A percentile compares a stretch with the other conserved stretches of the same genome.
These are phyloP conservation scores for Phyllosticta paracitricarpa DNA, from an alignment of 2,329 filamentous ascomycete species.

Conservation along the genomic window DNA sequence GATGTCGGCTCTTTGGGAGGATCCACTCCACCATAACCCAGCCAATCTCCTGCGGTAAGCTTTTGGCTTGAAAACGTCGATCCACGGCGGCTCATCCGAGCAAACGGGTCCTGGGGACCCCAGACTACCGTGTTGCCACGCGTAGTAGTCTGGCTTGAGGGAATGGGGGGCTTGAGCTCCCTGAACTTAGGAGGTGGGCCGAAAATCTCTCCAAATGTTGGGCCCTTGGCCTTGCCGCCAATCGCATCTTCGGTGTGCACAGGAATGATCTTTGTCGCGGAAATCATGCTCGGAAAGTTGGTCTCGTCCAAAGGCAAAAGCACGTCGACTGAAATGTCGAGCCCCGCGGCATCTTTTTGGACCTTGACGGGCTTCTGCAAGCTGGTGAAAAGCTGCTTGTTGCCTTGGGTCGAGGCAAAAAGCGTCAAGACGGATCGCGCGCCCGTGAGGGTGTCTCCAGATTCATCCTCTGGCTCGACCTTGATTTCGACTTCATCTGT, in stretches of 20 bases:
- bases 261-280: constrained; percentile 56
- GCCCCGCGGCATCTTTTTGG: constrained; percentile 24
- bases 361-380: constrained; percentile 48
- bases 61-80: constrained; percentile 56
- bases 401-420: constrained; percentile 60
- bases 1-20: constrained; percentile 36
- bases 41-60: constrained; percentile 58
- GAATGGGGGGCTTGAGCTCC: constrained; percentile 60
- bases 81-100: constrained; percentile 32
- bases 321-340: constrained; percentile 33
- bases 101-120: constrained; percentile 43
- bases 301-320: constrained; percentile 49
- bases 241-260: constrained; percentile 30
- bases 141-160: constrained; percentile 59
- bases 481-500: constrained; percentile 9
- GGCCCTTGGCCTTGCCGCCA: constrained; percentile 44
- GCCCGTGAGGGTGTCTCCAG: constrained; percentile 17
- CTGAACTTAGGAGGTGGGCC: constrained; percentile 56
- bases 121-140: constrained; percentile 41
- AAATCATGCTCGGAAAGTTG: constrained; percentile 64
- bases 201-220: constrained; percentile 65
- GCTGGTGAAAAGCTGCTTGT: constrained; percentile 69
- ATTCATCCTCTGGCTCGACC: constrained; percentile 8
- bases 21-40: constrained; percentile 42
- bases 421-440: constrained; percentile 61